Evolutionary conservation across 2,329 filamentous ascomycete genomes (phyloP), one percentile per base, ranked within the genome.

Genomic region (Arthroderma sp.): DNA sequence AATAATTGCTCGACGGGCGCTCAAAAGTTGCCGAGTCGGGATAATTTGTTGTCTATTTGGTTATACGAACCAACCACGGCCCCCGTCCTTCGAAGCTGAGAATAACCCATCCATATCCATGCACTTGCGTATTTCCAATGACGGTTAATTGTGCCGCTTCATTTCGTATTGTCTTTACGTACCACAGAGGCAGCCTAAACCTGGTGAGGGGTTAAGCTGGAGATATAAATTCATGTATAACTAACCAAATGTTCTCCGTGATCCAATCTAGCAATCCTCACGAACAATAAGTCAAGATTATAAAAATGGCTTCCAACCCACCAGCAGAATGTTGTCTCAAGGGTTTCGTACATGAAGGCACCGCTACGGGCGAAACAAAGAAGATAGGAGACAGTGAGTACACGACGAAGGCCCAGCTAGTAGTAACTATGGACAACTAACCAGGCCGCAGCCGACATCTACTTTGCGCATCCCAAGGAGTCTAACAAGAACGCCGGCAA

Each of bases 261-360:
- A 15, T 13, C n/a, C n/a, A n/a, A 47, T 47, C 17, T 41, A 19
- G 17, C 15, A 47, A 5, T 47, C 41, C 9, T 1, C 19, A 28
- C 9, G 19, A 28, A 15, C 9, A 4, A 47, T 13, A 9, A 4
- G 15, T 47, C 21, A 15, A 47, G 17, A 8, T 25, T 11, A 23
- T 25, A 53, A 68, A 55, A 60, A 81, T 81, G 78, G 71, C 78
- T 21, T 80, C 78, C 43, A 71, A 79, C 63, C 71, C 76, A n/a
- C 74, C 76, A 47, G 71, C 67, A 58, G 63, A 70, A 53, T 79
- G 76, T 70, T 79, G 77, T 63, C 67, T 72, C 60, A 61, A 70
- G 57, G 76, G 76, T 62, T 71, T 80, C 66, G 77, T 75, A 67
- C 79, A 81, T 62, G 72, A 79, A 63, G 79, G 78, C 58, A 72